Evolutionary conservation across 257 asterid species (phyloP), one percentile per base, ranked within the genome.

Genomic region (Paraleonurus japonicus): DNA sequence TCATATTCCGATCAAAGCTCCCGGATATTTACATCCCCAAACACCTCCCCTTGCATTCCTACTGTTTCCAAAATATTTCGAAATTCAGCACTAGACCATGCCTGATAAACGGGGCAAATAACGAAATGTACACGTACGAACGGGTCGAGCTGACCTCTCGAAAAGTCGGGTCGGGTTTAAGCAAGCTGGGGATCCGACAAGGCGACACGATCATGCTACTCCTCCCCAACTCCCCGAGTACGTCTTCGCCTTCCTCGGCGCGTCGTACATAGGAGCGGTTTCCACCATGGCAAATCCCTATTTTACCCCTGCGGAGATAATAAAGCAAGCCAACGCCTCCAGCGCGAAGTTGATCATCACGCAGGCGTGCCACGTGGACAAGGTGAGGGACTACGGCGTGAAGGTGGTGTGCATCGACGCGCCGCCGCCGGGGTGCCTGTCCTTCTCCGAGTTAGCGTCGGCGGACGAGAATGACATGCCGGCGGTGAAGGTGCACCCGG

Each of bases 261-360:
- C 96, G 0, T 93, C 98, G 2, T 81, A 78, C 76, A 70, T 84
- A 19, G 97, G 97, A 2, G 90, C 95, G 15, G 15, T 87, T 0
- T 65, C 92, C 5, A 90, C 97, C 1, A 89, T 84, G 92, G 98
- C 98, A 1, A 93, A 93, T 27, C 98, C 98, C 0, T 79, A 73
- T 20, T 93, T 90, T 63, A 90, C 92, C 12, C 76, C 97, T 0
- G 76, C 86, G 0, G 98, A 93, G 78, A 87, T 93, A 1, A 35
- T 75, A 1, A 93, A 93, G 76, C 97, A 93, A 51, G 92, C 86
- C 1, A 80, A 73, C 71, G 97, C 94, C 15, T 85, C 98, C 0
- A 35, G 9, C 0, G 82, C 97, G 0, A 87, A 75, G 55, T 53
- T 93, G 35, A 68, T 93, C 54, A 41, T 90, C 6, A 93, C 98